Evolutionary conservation across 2,329 filamentous ascomycete species (phyloP), one percentile per base, ranked within the genome.

Genomic region (Moelleriella libera): DNA sequence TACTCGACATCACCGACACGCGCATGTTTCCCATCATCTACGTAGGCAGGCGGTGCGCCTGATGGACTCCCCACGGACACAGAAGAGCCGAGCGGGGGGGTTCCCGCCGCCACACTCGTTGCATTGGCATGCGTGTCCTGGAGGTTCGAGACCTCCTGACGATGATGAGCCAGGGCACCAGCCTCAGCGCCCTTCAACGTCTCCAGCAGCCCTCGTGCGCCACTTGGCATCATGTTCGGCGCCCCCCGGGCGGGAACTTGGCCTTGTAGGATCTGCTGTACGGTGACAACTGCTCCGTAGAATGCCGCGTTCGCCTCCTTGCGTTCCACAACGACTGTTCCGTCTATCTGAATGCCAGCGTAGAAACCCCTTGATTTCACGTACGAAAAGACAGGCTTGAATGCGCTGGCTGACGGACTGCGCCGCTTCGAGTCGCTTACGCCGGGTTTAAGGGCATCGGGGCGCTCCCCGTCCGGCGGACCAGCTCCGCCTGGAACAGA

Each of bases 321-420:
- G 45, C 88, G 78, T 63, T 94, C 86, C 30, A 90, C 85, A 45
- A 95, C 74, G 9, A 94, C 77, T 0, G 88, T 94, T 30, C 89
- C 89, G 58, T 95, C 88, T 34, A 94, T 75, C 57, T 89, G 85
- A 1, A 94, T 76, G 31, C 88, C 88, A 1, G 86, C 88, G 58
- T 94, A 95, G 55, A 95, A 80, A 5, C 89, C 89, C 46, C 88
- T 78, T 44, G 83, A 89, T 68, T 94, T 95, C 66, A 95, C 78
- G 61, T 95, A 95, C 2, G 69, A 71, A 48, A 73, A 74, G n/a
- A 74, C 71, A 3, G 71, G 71, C 55, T 59, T 61, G 50, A 58
- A 54, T 28, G 51, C 48, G 39, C 57, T 60, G 12, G 58, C 51
- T 40, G 59, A 59, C 39, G 59, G 51, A 44, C 58, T 61, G 30